Base-by-base conservation (phyloP, 1,139 yeast species). In the Meyerozyma guilliermondii region DNA sequence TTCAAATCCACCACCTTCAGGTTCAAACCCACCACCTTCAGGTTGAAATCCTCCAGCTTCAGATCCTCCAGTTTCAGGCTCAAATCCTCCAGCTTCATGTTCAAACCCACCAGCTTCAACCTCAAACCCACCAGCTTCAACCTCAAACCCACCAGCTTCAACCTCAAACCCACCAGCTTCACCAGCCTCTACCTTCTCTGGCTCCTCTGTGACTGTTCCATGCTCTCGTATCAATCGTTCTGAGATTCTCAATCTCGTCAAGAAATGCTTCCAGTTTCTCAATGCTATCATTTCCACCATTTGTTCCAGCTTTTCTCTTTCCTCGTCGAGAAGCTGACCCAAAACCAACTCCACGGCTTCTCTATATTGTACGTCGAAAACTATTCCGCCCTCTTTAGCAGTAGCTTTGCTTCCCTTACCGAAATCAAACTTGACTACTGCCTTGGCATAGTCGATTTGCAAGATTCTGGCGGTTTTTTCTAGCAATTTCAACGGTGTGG, bases 371-470 rank as follows among this genome's bases (percentile, higher is more conserved):
- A 56, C 55, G 3, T 85, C 83, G 8, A 91, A 80, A 2, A 92
- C 84, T 23, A 89, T 76, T 1, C 98, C 98, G 3, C 83, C 81
- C 41, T 82, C 78, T 44, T 71, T 68, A 0, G 95, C 95, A 17
- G 80, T 80, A 0, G 85, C 82, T 39, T 68, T 73, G 4, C 46
- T 50, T 4, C 47, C 51, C n/a, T 43, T 46, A 8, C 62, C 65
- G 60, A 87, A 92, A 45, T 87, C 92, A 65, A 94, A 91, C 0
- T 94, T 89, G 4, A 83, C 81, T 4, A 91, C 88, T 0, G 97
- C 98, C 39, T 79, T 81, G 0, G 96, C 98, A 63, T 74, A 89
- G 54, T 88, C 96, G 6, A 92, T 72, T 0, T 76, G 81, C 18
- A 91, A 53, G 1, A 81, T 57, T 43, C 72, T 75, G 0, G 95